Evolutionary conservation across 805 yeast genomes (phyloP).

Genomic region (Candida tibetensis): DNA sequence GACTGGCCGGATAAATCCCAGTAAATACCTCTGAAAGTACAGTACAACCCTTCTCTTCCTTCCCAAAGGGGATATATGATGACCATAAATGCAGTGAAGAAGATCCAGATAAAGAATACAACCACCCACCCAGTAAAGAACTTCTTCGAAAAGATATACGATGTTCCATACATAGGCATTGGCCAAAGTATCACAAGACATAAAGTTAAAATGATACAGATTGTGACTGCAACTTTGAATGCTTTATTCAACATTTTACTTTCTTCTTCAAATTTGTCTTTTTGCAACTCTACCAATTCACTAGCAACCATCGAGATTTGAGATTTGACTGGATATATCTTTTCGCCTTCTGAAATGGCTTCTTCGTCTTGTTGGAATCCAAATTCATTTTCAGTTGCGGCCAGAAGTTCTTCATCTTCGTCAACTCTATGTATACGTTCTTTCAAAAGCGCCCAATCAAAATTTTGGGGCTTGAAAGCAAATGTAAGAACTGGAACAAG

Average conservation of each 20-base stretch:
- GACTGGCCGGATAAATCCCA: slow-evolving; percentile 84
- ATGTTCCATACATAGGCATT: slow-evolving; percentile 88
- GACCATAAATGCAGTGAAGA: slow-evolving; percentile 61
- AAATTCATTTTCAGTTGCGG: slow-evolving; percentile 28
- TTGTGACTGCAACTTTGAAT: slow-evolving; percentile 56
- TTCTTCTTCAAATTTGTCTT: slow-evolving; percentile 44
- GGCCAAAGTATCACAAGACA: slow-evolving; percentile 79
- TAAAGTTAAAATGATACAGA: slow-evolving; percentile 61
- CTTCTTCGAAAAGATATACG: slow-evolving; percentile 67
- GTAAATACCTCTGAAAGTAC: slow-evolving; percentile 71
- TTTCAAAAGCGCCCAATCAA: slow-evolving; percentile 67
- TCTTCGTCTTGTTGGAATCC: slow-evolving; percentile 12
- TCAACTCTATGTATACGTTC: slow-evolving; percentile 58
- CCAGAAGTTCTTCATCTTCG: slow-evolving; percentile 62
- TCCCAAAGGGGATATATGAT: slow-evolving; percentile 70
- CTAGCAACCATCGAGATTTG: slow-evolving; percentile 38
- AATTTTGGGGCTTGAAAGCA: slow-evolving; percentile 65
- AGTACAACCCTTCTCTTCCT: slow-evolving; percentile 64
- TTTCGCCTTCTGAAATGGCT: slow-evolving; percentile 20
- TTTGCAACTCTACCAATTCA: slow-evolving; percentile 29
- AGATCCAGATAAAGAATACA: slow-evolving; percentile 80
- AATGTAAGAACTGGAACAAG: slow-evolving; percentile 65
- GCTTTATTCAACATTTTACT: slow-evolving; percentile 50
- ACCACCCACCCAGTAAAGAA: slow-evolving; percentile 90
- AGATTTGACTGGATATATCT: slow-evolving; percentile 35